Base-by-base conservation (phyloP, 176 grass and related monocot species). In the Neostapfia colusana region DNA sequence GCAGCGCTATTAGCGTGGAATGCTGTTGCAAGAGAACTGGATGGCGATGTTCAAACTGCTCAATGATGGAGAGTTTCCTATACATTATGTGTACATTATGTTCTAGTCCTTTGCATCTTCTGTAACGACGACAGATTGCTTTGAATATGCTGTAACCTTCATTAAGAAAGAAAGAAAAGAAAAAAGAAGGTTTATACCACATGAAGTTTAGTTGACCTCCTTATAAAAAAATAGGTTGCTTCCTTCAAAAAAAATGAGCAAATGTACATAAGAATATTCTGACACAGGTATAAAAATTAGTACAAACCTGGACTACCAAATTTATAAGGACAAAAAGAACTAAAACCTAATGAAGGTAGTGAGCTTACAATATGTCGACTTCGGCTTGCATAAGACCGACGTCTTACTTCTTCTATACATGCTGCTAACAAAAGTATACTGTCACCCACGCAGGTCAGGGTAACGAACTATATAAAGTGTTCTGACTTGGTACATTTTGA, bases 1-100 rank as follows among this genome's bases (percentile, higher is more conserved):
- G 88, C 91, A 45, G 91, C 91, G 46, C 34, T 90, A 61, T 78
- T 93, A 71, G 85, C 91, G 73, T 90, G 88, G 91, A 83, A 90
- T 69, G 70, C 79, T 38, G 70, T 85, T 61, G 81, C 71, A 63
- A 83, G 70, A 4, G 74, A 93, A 80, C 53, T 73, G 73, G 79
- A 90, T 73, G 78, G 54, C 0, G 53, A 80, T 61, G 13, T 54
- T 57, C 75, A 62, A 63, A 41, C 67, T 65, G 28, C 59, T 61
- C 40, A 61, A 43, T 57, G 72, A 11, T 50, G 43, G 4, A 31
- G 40, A 31, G 40, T 60, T 13, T 31, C 24, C 41, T 53, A 69
- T 16, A 62, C 5, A 54, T 78, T 72, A 39, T 56, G 82, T 85
- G 82, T 85, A 78, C 59, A 85, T 82, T 74, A 78, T 45, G 58